Conservation (phyloP, 345 rosid genomes). For the Anacardium occidentale region DNA sequence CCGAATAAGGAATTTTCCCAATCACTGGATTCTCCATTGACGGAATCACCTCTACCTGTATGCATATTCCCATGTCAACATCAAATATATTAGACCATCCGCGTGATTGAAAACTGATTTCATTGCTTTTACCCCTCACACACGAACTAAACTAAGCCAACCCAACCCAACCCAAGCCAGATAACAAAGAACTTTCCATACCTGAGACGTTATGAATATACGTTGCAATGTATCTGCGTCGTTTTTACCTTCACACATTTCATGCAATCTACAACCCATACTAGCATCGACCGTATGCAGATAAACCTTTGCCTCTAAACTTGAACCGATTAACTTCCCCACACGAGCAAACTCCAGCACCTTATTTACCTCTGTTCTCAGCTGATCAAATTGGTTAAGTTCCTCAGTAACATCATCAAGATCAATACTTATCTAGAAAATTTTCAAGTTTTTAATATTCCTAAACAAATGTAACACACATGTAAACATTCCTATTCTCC, state of each 20-base stretch:
- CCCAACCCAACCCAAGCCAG: too few species aligned
- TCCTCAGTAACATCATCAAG: constrained; percentile 1
- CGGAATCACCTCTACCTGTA: constrained; percentile 67
- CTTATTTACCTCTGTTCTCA: constrained; percentile 94
- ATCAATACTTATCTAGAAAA: neutral
- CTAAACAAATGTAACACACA: too few species aligned
- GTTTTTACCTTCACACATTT: constrained; percentile 53
- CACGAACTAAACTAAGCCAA: too few species aligned
- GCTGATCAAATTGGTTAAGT: constrained; percentile 38
- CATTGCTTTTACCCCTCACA: neutral
- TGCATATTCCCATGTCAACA: too few species aligned
- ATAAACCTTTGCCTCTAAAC: constrained; percentile 90
- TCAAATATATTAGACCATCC: too few species aligned
- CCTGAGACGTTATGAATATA: constrained; percentile 90
- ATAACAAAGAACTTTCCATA: constrained; percentile 22
- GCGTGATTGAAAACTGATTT: neutral
- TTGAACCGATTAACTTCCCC: constrained; percentile 82
- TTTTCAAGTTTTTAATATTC: neutral
- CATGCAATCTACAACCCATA: constrained; percentile 51
- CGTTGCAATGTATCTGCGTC: constrained; percentile 74
- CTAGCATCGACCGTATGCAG: constrained; percentile 51
- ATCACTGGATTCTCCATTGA: constrained; percentile 39
- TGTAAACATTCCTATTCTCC: too few species aligned
- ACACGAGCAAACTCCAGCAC: constrained; percentile 83
- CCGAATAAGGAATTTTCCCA: constrained; percentile 41